Base-by-base conservation (phyloP, 2,329 filamentous ascomycete genomes). In the Beauveria asiatica region DNA sequence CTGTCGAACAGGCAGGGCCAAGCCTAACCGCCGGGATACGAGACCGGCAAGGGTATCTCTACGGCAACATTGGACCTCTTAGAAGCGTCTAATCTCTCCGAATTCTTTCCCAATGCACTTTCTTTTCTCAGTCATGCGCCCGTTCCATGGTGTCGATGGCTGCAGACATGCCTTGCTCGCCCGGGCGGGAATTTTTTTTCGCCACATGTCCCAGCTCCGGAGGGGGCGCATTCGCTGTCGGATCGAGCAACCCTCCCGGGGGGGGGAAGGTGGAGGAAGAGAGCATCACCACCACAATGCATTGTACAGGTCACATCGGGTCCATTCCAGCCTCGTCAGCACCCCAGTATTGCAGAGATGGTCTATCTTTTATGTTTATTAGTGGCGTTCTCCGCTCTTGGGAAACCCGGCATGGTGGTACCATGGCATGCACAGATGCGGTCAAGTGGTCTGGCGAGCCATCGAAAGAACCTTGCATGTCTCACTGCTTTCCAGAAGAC, bases 261-360 rank as follows among this genome's bases (percentile, higher is more conserved):
- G 33, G 33, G 33, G 11, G 11, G 3, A 37, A 11, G 52, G 39
- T 17, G 45, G 45, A 23, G 45, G 46, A 49, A 25, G 16, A 27
- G 27, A 23, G 45, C 23, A 23, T 27, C 25, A 19, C 30, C 30
- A 58, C 48, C 56, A 58, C 56, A 58, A 58, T 58, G 56, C 56
- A 58, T 58, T 58, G 56, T 58, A 58, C 46, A 58, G 27, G 56
- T 51, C 56, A 51, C n/a, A 44, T 50, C 21, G 44, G 33, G 33
- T 37, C 33, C 45, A 58, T 58, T 58, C 56, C 56, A 58, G 56
- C 25, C 44, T 44, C 37, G 41, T 46, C 56, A 42, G 46, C 17
- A 51, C 46, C 56, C 56, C 56, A 48, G 56, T 58, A 45, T 27
- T 16, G 13, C 41, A 41, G 33, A 37, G 33, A 37, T 37, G 33